Evolutionary conservation across 192 early-diverging fungal genomes (phyloP).

Genomic region (Rhizoclosmatium globosum): DNA sequence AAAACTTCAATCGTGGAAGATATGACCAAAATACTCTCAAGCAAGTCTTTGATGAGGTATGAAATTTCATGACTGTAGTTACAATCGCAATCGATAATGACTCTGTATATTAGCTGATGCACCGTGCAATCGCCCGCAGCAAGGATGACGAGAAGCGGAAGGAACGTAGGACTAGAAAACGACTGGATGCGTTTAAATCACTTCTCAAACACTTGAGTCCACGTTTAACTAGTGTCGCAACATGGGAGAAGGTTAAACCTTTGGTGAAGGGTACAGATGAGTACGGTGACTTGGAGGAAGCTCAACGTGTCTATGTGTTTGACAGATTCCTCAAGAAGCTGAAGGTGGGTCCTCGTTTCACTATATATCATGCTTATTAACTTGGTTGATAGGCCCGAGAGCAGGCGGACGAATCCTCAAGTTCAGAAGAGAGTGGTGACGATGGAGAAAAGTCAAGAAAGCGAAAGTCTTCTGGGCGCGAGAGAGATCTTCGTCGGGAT

Average conservation of each 20-base stretch:
- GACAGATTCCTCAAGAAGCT: slow-evolving; percentile 72
- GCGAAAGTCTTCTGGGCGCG: slow-evolving; percentile 58
- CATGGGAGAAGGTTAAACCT: slow-evolving; percentile 73
- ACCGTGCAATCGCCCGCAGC: slow-evolving; percentile 62
- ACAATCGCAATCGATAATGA: no score
- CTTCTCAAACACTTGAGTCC: slow-evolving; percentile 74
- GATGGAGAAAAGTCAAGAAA: slow-evolving; percentile 71
- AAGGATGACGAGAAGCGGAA: slow-evolving; percentile 77
- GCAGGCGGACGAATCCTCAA: slow-evolving; percentile 22
- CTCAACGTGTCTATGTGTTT: slow-evolving; percentile 74
- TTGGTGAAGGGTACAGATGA: slow-evolving; percentile 62
- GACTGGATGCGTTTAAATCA: slow-evolving; percentile 80
- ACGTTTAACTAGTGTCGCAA: slow-evolving; percentile 60
- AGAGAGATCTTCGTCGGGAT: slow-evolving; percentile 26
- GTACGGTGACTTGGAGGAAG: slow-evolving; percentile 74
- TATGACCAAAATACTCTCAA: slow-evolving; percentile 39
- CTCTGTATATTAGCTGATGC: slow-evolving; percentile 47
- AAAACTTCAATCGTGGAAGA: neutral
- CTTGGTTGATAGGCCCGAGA: slow-evolving; percentile 40
- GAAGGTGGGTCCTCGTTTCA: slow-evolving; percentile 48
- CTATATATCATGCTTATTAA: neutral
- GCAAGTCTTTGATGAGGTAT: slow-evolving; percentile 47
- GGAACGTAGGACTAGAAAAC: slow-evolving; percentile 73
- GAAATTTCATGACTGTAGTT: neutral
- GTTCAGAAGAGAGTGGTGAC: slow-evolving; percentile 65